Base-by-base conservation (phyloP, 2,329 filamentous ascomycete genomes). In the Scedosporium boydii region DNA sequence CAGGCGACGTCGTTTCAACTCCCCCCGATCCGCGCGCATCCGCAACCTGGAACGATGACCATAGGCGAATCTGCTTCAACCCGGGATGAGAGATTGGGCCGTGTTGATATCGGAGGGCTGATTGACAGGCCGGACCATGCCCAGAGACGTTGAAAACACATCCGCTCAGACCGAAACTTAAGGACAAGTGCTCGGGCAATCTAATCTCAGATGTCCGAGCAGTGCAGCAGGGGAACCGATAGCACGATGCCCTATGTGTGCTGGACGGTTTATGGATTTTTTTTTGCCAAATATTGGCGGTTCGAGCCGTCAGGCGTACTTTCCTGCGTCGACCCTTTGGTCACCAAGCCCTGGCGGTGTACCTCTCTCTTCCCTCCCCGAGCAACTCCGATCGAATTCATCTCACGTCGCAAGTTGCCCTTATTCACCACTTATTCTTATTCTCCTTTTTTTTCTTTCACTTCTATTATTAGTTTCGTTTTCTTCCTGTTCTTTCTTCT, bases 71-170 rank as follows among this genome's bases (percentile, higher is more conserved):
- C 44, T 2, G 10, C 21, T 21, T 38, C n/a, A 41, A 9, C 56
- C 23, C 27, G 56, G 9, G 27, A 59, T 14, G 61, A 63, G 34
- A 27, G 57, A 18, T 9, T 57, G 2, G 27, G 57, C 44, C 79
- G 85, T 16, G 80, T 87, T 58, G 83, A 85, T 67, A 87, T 87
- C 65, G 82, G 80, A 10, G 84, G 84, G 1, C 76, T 85, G 68
- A 83, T 89, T 68, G 85, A 85, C 66, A 83, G 78, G 71, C 79
- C 81, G 26, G 80, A 80, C 67, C 76, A 66, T 44, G 70, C 66
- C 58, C 71, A 66, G 65, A 57, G 38, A 21, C 60, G 18, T 23
- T 42, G 29, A 62, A n/a, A 21, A 26, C n/a, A 14, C 42, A 14
- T 23, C 58, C 48, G 27, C 46, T 26, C 44, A 14, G 38, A 27